Evolutionary conservation across 805 yeast genomes (phyloP).

Genomic region (Candida coquimbonensis): DNA sequence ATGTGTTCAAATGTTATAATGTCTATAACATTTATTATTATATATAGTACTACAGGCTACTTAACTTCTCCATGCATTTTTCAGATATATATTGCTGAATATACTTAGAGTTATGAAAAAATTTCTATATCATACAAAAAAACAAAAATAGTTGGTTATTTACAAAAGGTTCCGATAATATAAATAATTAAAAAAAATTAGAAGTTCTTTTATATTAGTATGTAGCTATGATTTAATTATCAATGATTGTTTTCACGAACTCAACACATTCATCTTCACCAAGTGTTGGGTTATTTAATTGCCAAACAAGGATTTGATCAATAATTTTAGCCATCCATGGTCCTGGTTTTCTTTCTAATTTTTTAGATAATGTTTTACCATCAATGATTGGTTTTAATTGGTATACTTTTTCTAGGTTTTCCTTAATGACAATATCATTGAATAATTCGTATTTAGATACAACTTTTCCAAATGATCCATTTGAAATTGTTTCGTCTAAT

Average conservation of each 20-base stretch:
- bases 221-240: not conserved
- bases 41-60: too few species aligned
- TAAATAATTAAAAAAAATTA: too few species aligned
- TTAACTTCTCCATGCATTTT: too few species aligned
- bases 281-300: constrained; percentile 62
- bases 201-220: too few species aligned
- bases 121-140: too few species aligned
- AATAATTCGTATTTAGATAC: constrained; percentile 12
- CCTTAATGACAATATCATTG: constrained; percentile 10
- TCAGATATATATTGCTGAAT: too few species aligned
- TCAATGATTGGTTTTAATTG: constrained; percentile 59
- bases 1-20: too few species aligned
- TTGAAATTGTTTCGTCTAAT: constrained; percentile 9
- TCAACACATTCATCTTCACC: constrained; percentile 48
- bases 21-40: too few species aligned
- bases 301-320: constrained; percentile 60
- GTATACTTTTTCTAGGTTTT: constrained; percentile 28
- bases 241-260: constrained; percentile 24
- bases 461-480: not conserved
- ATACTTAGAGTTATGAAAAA: too few species aligned
- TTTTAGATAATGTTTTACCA: constrained; percentile 58
- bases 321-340: constrained; percentile 71
- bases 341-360: constrained; percentile 62
- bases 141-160: too few species aligned
- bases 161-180: too few species aligned